Conservation (phyloP, 129 eudicot species). For the Artemisia argyi region DNA sequence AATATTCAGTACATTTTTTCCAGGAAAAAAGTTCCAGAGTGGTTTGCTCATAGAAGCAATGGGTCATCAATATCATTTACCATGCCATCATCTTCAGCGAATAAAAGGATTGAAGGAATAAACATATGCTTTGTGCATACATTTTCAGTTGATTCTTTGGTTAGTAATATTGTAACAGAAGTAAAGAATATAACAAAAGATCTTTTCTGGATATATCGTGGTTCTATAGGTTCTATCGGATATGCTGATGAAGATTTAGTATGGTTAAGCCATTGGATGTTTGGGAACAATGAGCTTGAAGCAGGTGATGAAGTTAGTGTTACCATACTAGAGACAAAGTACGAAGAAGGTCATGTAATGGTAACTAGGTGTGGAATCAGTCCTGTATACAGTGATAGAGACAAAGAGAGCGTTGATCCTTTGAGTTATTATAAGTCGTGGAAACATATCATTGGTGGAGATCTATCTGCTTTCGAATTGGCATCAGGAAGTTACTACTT, state of each 20-base stretch:
- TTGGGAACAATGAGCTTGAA: conserved; percentile 13
- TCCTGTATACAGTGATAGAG: too few species aligned
- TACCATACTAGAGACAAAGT: background rate
- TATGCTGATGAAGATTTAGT: conserved; percentile 26
- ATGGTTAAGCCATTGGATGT: too few species aligned
- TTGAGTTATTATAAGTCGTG: too few species aligned
- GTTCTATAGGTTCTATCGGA: background rate
- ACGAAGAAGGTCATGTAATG: too few species aligned
- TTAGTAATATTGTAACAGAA: background rate
- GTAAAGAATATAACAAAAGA: background rate
- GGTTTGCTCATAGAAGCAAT: too few species aligned
- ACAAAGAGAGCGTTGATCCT: too few species aligned
- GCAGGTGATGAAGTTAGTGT: conserved; percentile 21
- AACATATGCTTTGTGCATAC: conserved; percentile 12
- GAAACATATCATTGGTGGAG: too few species aligned
- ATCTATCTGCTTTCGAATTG: too few species aligned
- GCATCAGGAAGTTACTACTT: too few species aligned
- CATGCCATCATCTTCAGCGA: conserved; percentile 6
- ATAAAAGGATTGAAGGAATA: background rate
- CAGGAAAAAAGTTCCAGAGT: conserved; percentile 12
- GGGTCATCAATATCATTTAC: background rate
- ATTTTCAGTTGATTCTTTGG: background rate
- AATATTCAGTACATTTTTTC: conserved; percentile 23
- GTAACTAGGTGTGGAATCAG: too few species aligned
- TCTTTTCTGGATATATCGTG: background rate